These are phyloP conservation scores for Umbelopsis sp. DNA, from an alignment of 192 early-diverging fungal species.

Conservation along the genomic window DNA sequence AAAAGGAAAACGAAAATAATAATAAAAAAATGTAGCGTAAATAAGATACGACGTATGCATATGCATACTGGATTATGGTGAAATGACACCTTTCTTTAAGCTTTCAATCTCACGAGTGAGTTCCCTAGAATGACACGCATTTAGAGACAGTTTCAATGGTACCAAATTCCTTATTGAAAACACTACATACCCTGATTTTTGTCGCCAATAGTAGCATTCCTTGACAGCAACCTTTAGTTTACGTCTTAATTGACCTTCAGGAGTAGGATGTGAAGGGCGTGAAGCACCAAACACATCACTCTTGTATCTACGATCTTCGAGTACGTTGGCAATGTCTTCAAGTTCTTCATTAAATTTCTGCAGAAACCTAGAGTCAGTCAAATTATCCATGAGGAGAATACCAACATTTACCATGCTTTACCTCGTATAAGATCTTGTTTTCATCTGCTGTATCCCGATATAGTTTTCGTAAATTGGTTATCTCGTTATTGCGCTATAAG, in stretches of 20 bases:
- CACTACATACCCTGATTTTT: conserved; percentile 19
- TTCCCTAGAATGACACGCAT: neutral
- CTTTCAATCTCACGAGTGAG: conserved; percentile 6
- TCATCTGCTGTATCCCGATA: conserved; percentile 21
- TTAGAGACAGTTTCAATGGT: neutral
- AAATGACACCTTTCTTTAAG: neutral
- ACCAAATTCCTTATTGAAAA: no score
- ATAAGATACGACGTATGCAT: no score
- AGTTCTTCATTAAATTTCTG: conserved; percentile 26
- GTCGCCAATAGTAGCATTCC: conserved; percentile 25
- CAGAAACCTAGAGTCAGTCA: neutral
- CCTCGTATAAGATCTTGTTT: conserved; percentile 23
- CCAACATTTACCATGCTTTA: neutral
- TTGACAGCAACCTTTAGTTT: conserved; percentile 18
- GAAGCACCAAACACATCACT: neutral
- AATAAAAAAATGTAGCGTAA: neutral
- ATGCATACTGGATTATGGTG: neutral
- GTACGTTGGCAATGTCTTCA: conserved; percentile 12
- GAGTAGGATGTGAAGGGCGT: neutral
- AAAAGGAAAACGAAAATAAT: neutral
- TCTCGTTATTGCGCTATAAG: conserved; percentile 14
- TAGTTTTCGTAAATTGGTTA: neutral
- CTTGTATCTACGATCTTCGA: conserved; percentile 5
- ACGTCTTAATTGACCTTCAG: conserved; percentile 19
- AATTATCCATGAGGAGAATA: neutral